Conservation (phyloP, 306 rosid genomes). For the Vigna trinervia region DNA sequence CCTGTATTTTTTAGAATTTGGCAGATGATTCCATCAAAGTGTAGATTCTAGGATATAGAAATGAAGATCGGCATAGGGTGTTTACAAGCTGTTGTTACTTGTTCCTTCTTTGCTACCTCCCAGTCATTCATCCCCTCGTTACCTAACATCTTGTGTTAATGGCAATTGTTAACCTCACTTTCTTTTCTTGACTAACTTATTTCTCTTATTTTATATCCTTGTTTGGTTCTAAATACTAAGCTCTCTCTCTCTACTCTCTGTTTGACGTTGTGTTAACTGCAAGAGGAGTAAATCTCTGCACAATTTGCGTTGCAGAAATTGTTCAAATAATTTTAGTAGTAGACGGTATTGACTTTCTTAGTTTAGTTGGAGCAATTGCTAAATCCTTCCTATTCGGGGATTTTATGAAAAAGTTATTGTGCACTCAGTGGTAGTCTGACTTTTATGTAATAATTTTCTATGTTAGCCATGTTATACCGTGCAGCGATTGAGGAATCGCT, state of each 20-base stretch:
- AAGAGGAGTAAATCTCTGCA: not conserved
- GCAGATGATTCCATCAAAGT: not conserved
- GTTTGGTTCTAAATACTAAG: not conserved
- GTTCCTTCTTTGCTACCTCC: not conserved
- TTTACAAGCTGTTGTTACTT: not conserved
- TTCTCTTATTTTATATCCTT: not conserved
- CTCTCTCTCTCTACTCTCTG: not conserved
- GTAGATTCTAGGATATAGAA: not conserved
- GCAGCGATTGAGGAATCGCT: not conserved
- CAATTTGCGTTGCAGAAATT: not conserved
- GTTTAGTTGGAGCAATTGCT: not conserved
- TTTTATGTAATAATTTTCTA: not conserved
- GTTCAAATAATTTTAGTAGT: not conserved
- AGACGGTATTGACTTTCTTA: not conserved
- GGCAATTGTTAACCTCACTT: not conserved
- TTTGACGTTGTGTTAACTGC: not conserved
- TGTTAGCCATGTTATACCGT: not conserved
- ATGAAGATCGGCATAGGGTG: not conserved
- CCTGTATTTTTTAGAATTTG: not conserved
- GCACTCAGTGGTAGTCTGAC: not conserved
- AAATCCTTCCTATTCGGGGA: not conserved
- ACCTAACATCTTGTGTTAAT: conserved; percentile 5
- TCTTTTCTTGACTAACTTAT: not conserved
- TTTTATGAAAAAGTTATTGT: not conserved
- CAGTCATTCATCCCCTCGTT: not conserved